phyloP scores from a whole-genome alignment of 257 asterid genomes.

The Forsythia suspensa region DNA sequence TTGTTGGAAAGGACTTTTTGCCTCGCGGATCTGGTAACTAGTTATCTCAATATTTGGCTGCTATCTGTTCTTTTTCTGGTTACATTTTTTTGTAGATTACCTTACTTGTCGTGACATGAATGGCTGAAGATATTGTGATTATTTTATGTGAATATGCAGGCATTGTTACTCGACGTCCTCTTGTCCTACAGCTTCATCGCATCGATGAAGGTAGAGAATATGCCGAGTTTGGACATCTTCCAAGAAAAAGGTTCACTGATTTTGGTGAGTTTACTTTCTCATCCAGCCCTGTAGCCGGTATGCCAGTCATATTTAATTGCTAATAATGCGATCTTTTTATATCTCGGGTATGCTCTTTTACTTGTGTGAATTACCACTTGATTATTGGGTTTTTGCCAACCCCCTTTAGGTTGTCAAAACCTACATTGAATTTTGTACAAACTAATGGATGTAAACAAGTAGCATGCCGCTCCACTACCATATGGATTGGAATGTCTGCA shows the following conservation, averaged over 20 bases:
- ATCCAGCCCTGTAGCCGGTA: not conserved
- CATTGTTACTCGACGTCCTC: constrained; percentile 96
- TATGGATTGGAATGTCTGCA: not conserved
- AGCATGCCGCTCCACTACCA: not conserved
- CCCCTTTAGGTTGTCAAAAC: not conserved
- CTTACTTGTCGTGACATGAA: not conserved
- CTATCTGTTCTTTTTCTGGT: not conserved
- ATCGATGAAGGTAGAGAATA: constrained; percentile 87
- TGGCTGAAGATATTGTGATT: not conserved
- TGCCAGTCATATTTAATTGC: not conserved
- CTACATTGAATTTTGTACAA: not conserved
- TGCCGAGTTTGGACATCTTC: constrained; percentile 98
- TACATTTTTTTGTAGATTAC: not conserved
- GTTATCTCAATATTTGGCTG: not conserved
- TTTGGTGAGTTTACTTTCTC: constrained; percentile 57
- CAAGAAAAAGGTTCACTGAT: constrained; percentile 80
- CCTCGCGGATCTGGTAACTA: constrained; percentile 98
- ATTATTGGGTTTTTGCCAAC: not conserved
- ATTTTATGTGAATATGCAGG: constrained; percentile 45
- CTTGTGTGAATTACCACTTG: not conserved
- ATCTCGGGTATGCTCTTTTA: not conserved
- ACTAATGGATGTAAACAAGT: not conserved
- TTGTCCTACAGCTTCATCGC: constrained; percentile 93
- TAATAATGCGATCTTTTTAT: not conserved
- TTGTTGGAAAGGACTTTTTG: constrained; percentile 94